A percentile compares a stretch with the other conserved stretches of the same genome.
Conservation (phyloP, 2,329 filamentous ascomycete species). For the Reticulascus tulasneorum region DNA sequence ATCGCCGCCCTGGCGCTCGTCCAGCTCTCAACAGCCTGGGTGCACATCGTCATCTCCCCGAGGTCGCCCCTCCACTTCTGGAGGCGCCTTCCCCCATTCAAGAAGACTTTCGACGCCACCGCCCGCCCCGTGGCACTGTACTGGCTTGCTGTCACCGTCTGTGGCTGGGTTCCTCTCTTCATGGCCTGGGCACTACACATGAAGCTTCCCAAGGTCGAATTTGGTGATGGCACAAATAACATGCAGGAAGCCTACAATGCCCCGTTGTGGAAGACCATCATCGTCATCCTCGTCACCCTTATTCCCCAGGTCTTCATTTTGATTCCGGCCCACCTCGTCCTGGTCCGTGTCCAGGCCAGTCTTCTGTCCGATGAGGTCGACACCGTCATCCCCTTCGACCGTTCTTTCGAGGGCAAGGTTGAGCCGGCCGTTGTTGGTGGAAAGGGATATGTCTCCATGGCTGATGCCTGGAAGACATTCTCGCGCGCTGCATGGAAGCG, state of each 20-base stretch:
- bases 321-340: slow-evolving; percentile 71
- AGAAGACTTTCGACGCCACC: slow-evolving; percentile 63
- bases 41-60: slow-evolving; percentile 77
- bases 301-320: slow-evolving; percentile 58
- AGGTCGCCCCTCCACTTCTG: slow-evolving; percentile 62
- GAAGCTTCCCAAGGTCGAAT: slow-evolving; percentile 29
- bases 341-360: slow-evolving; percentile 81
- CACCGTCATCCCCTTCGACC: slow-evolving; percentile 86
- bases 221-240: slow-evolving; percentile 27
- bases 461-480: slow-evolving; percentile 78
- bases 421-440: slow-evolving; percentile 72
- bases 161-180: slow-evolving; percentile 40
- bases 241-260: slow-evolving; percentile 32
- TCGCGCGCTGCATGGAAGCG: slow-evolving; percentile 67
- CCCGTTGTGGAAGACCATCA: slow-evolving; percentile 40
- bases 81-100: slow-evolving; percentile 64
- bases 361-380: slow-evolving; percentile 78
- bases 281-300: slow-evolving; percentile 42
- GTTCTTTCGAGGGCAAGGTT: slow-evolving; percentile 74
- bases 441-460: slow-evolving; percentile 64
- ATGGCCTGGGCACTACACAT: slow-evolving; percentile 35
- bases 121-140: slow-evolving; percentile 62
- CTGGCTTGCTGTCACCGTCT: slow-evolving; percentile 53
- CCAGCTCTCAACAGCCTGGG: slow-evolving; percentile 73
- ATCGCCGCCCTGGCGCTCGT: slow-evolving; percentile 58